Evolutionary conservation across 805 yeast species (phyloP).

Genomic region (Candida berthetii): DNA sequence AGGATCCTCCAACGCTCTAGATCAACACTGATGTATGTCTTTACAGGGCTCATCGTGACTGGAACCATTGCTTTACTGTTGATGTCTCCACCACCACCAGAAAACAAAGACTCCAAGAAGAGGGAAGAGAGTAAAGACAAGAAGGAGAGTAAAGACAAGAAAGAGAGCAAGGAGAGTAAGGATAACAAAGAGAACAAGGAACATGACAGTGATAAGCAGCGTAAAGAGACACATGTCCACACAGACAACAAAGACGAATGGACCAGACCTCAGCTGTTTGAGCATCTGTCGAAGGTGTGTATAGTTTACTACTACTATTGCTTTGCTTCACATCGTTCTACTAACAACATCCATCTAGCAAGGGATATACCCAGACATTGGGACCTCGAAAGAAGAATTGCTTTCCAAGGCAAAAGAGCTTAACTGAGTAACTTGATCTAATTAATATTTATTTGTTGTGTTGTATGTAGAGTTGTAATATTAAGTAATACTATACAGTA

Average conservation of each 20-base stretch:
- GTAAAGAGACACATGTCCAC: background rate
- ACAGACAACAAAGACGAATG: background rate
- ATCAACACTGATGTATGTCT: constrained; percentile 2
- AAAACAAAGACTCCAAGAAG: background rate
- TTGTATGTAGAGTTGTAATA: too few species aligned
- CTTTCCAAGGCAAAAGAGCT: too few species aligned
- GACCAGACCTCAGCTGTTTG: constrained; percentile 9
- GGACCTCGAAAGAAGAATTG: too few species aligned
- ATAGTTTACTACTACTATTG: background rate
- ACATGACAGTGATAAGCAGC: background rate
- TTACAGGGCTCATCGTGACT: constrained; percentile 10
- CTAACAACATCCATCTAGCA: too few species aligned
- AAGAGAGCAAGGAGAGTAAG: background rate
- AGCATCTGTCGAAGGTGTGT: constrained; percentile 10
- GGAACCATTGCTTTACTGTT: constrained; percentile 9
- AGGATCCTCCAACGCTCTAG: background rate
- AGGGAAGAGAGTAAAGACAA: background rate
- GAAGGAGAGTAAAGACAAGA: constrained; percentile 3
- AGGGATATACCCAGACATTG: too few species aligned
- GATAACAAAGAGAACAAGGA: too few species aligned
- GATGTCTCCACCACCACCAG: constrained; percentile 5
- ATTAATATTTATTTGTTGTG: too few species aligned
- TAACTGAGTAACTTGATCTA: too few species aligned
- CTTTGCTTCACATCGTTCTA: too few species aligned
- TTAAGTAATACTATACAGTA: too few species aligned